These are phyloP conservation scores for Linum lewisii DNA, from an alignment of 345 rosid genomes.

Conservation along the genomic window DNA sequence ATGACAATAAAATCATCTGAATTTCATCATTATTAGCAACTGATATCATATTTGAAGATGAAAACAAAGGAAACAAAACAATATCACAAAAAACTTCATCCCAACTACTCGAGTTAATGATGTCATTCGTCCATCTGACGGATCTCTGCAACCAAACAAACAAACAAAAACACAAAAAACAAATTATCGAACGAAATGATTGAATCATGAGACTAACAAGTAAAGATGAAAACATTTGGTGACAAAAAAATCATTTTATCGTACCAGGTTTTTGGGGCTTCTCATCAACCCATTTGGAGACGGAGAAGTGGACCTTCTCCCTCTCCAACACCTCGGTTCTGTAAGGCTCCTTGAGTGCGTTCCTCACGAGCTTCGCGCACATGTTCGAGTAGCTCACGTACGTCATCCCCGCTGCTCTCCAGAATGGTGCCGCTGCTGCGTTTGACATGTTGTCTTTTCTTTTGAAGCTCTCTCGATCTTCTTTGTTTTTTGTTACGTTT, in stretches of 20 bases:
- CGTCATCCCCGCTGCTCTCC: neutral
- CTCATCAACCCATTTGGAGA: neutral
- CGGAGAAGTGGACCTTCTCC: neutral
- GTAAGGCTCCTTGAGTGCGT: neutral
- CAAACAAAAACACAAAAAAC: too few relatives aligned
- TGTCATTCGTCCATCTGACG: too few relatives aligned
- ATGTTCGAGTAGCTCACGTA: neutral
- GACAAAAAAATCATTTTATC: neutral
- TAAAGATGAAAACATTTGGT: too few relatives aligned
- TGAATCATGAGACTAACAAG: too few relatives aligned
- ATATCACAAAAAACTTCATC: too few relatives aligned
- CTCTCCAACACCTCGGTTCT: neutral
- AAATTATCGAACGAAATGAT: too few relatives aligned
- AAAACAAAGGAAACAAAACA: too few relatives aligned
- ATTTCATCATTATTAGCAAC: too few relatives aligned
- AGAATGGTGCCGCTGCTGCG: neutral
- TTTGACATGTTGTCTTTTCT: neutral
- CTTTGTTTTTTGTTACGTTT: neutral
- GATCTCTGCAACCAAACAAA: too few relatives aligned
- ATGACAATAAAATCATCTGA: too few relatives aligned
- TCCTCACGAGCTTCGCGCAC: slow-evolving; percentile 1
- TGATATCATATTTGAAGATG: too few relatives aligned
- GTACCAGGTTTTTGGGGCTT: neutral
- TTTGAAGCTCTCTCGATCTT: neutral
- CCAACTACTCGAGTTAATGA: too few relatives aligned